Base-by-base conservation (phyloP, 2,329 filamentous ascomycete genomes). In the Lecanicillium sp. region DNA sequence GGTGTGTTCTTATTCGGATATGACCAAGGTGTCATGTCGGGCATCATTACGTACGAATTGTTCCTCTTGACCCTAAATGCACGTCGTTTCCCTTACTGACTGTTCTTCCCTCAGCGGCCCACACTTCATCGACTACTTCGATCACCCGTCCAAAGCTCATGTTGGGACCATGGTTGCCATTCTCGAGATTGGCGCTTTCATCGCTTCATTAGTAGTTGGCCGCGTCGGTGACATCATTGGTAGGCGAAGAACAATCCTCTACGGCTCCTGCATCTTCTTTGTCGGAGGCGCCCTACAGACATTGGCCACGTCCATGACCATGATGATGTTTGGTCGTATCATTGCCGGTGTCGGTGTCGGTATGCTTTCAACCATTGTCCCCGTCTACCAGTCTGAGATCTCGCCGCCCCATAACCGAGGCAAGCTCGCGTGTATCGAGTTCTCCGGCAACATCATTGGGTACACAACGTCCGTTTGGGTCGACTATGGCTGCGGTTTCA, bases 391-490 rank as follows among this genome's bases (percentile, higher is more conserved):
- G 58, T 90, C 88, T 32, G 89, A 95, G 58, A 94, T 95, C 54
- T 96, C 90, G 31, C 92, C 92, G 35, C 88, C 92, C 5, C 92
- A 98, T 57, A 97, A 95, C 61, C 77, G 92, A 53, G 92, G 92
- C 46, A 94, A 92, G 64, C 73, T 98, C 45, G 92, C 90, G 17
- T 97, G 92, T 60, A 97, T 98, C 49, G 92, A 98, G 60, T 98
- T 97, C 56, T 90, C 90, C 0, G 92, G 92, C 39, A 98, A 98
- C 62, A 94, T 98, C 46, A 82, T 87, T 44, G 92, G 92, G 22
- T 98, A 98, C 59, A 84, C 90, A 39, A 88, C 87, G 38, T 97
- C 90, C 51, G 90, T 97, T 17, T 98, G 92, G 92, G 90, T 97
- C 19, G 92, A 98, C 61, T 98, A 97, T 64, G 90, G 92, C 53